Base-by-base conservation (phyloP, 768 basidiomycete genomes). In the Collybia sp. region DNA sequence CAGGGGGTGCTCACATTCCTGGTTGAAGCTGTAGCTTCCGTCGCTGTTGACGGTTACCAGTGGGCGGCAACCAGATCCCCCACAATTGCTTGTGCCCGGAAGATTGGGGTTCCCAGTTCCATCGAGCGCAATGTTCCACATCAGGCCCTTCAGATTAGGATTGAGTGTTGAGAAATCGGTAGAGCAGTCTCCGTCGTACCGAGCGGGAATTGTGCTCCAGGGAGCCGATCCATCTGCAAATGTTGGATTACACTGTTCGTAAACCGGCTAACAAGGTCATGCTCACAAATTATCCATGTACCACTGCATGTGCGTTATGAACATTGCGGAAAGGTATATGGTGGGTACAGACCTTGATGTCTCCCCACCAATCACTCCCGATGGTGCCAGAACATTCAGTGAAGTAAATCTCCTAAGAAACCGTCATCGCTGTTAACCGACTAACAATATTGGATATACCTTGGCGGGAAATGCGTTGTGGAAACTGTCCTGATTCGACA, bases 91-190 rank as follows among this genome's bases (percentile, higher is more conserved):
- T 2, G 80, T 77, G 5, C 82, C 80, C 0, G 85, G 83, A 2
- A 83, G 68, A 55, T 75, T 76, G 1, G 87, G 86, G n/a, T 76
- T 61, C 0, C 87, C 85, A 31, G 61, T 73, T 0, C 76, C 67
- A 35, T 88, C 79, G 6, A 84, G 70, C 0, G 83, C 87, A 37
- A 88, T 62, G 54, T 85, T 86, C 85, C 87, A 90, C 80, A 87
- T 84, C 16, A 88, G 25, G 2, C 33, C 58, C 58, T 59, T 16
- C 6, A 6, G n/a, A 1, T 17, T 18, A 2, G 19, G 16, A 3
- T 20, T 15, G n/a, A 50, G 30, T 20, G 64, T 66, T 32, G 37
- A 37, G 12, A 4, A 12, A 18, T 44, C 4, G 8, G 20, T 13
- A 18, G n/a, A 25, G 20, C 33, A 12, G 6, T 16, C 3, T 20